A percentile compares a stretch with the other conserved stretches of the same genome.
Evolutionary conservation across 805 yeast genomes (phyloP).

Genomic region (Clavispora vitiphila): DNA sequence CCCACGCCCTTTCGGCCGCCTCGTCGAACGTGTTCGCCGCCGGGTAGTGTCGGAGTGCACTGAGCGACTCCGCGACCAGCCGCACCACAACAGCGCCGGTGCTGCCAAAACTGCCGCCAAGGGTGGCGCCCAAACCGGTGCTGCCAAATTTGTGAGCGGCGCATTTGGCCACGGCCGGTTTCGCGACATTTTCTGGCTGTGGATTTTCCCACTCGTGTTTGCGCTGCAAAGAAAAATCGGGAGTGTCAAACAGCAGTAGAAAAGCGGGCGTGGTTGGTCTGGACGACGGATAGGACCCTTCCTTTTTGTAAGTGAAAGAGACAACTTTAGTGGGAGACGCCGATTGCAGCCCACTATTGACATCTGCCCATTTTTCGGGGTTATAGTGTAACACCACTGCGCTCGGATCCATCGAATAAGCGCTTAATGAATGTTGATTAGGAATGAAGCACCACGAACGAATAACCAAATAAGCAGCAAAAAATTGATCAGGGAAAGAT

Average conservation of each 20-base stretch:
- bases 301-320: conserved; percentile 4
- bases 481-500: neutral
- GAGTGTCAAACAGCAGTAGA: neutral
- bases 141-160: neutral
- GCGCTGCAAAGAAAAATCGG: neutral
- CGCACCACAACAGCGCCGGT: conserved; percentile 1
- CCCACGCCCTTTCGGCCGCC: conserved; percentile 11
- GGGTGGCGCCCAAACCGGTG: too few species aligned
- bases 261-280: neutral
- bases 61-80: conserved; percentile 11
- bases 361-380: conserved; percentile 14
- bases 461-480: neutral
- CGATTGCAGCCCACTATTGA: neutral
- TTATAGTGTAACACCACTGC: conserved; percentile 11
- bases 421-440: neutral
- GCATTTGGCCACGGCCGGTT: too few species aligned
- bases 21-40: neutral
- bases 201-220: neutral
- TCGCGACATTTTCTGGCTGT: neutral
- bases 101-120: neutral
- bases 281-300: neutral
- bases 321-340: conserved; percentile 8
- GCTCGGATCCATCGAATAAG: conserved; percentile 7
- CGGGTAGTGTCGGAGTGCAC: conserved; percentile 5
- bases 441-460: too few species aligned